Conservation (phyloP, 352 stramenopile genomes). For the Phytopythium litorale region DNA sequence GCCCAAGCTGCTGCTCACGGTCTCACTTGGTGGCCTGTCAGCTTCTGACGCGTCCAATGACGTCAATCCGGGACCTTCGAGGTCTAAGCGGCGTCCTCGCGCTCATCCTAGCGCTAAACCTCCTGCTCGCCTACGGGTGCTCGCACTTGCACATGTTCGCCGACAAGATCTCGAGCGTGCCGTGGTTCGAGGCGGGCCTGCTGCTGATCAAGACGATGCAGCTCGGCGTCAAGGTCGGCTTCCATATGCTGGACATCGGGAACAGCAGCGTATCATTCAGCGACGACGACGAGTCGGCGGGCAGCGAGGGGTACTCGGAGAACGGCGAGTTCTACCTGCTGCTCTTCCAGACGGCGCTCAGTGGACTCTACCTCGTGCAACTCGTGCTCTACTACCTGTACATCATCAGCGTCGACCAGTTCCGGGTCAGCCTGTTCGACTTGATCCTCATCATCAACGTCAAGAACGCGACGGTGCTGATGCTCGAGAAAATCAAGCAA, state of each 20-base stretch:
- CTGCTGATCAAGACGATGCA: constrained; percentile 65
- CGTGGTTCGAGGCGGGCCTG: constrained; percentile 71
- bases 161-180: constrained; percentile 54
- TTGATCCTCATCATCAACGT: constrained; percentile 79
- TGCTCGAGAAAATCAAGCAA: constrained; percentile 65
- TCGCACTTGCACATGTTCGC: constrained; percentile 42
- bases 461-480: constrained; percentile 67
- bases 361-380: constrained; percentile 57
- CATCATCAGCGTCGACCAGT: constrained; percentile 78
- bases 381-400: constrained; percentile 79
- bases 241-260: constrained; percentile 52
- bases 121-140: constrained; percentile 33
- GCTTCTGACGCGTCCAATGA: constrained; percentile 61
- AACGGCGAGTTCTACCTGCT: constrained; percentile 67
- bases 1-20: not conserved
- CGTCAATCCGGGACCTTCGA: constrained; percentile 47
- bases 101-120: constrained; percentile 33
- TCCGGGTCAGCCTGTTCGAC: constrained; percentile 73
- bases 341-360: constrained; percentile 58
- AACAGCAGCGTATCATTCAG: constrained; percentile 18
- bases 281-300: constrained; percentile 31
- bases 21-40: constrained; percentile 7
- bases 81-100: constrained; percentile 45
- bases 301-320: constrained; percentile 31
- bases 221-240: constrained; percentile 64